phyloP scores from a whole-genome alignment of 2,329 filamentous ascomycete genomes.

The Ophiosphaerella narmari region DNA sequence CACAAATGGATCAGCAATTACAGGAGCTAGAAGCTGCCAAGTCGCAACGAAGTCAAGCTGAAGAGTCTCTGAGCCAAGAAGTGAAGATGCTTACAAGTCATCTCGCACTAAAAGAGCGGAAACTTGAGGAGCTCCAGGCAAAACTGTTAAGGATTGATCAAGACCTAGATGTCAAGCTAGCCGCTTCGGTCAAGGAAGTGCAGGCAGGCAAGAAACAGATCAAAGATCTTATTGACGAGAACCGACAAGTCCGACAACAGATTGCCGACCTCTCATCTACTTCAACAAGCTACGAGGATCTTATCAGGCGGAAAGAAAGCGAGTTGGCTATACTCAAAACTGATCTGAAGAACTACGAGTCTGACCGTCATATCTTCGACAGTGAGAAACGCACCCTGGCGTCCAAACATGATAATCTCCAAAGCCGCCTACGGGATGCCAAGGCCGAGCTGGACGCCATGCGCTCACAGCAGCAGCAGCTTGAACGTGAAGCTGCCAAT shows the following conservation, averaged over 20 bases:
- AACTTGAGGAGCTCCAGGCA: conserved; percentile 82
- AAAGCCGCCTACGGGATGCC: conserved; percentile 76
- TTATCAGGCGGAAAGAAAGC: conserved; percentile 91
- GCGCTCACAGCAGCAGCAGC: conserved; percentile 79
- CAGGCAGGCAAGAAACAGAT: conserved; percentile 74
- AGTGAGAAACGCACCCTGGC: conserved; percentile 74
- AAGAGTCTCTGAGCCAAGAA: conserved; percentile 78
- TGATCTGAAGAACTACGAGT: conserved; percentile 82
- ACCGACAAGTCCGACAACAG: conserved; percentile 80
- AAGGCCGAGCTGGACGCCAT: conserved; percentile 88
- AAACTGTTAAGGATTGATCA: conserved; percentile 86
- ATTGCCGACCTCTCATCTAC: conserved; percentile 86
- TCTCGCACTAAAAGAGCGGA: conserved; percentile 84
- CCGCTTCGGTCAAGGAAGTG: conserved; percentile 77
- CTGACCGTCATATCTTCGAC: conserved; percentile 77
- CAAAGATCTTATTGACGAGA: conserved; percentile 77
- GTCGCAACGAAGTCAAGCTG: conserved; percentile 74
- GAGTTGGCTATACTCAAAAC: conserved; percentile 83
- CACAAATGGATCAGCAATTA: conserved; percentile 72
- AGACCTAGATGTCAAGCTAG: conserved; percentile 84
- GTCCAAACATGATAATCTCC: conserved; percentile 78
- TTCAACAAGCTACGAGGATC: conserved; percentile 92
- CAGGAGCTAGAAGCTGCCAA: conserved; percentile 71
- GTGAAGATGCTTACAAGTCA: conserved; percentile 92
- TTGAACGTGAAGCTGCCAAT: conserved; percentile 87